These are phyloP conservation scores for Ophiostoma sp. DNA, from an alignment of 2,329 filamentous ascomycete species.

Conservation along the genomic window DNA sequence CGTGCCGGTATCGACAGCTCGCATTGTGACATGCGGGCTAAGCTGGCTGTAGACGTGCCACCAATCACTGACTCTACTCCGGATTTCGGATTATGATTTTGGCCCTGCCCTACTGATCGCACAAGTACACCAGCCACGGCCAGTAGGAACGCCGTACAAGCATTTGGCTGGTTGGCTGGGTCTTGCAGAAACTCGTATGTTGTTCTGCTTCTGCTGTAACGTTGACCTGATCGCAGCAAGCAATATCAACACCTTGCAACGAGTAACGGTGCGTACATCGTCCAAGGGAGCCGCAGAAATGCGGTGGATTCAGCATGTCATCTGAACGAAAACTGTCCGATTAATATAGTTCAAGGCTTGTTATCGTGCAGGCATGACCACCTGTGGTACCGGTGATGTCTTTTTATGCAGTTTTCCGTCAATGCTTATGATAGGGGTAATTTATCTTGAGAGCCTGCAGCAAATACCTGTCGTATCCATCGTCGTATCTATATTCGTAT, in stretches of 20 bases:
- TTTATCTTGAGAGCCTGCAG: background rate
- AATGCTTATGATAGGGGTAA: background rate
- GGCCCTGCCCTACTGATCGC: background rate
- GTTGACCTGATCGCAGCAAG: background rate
- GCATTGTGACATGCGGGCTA: background rate
- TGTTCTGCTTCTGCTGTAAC: background rate
- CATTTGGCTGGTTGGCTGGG: no score
- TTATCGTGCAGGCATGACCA: background rate
- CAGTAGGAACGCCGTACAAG: background rate
- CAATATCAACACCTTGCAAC: background rate
- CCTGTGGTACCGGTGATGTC: background rate
- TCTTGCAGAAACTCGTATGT: background rate
- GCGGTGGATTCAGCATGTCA: background rate
- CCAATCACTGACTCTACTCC: background rate
- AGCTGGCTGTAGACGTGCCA: background rate
- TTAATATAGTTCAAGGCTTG: background rate
- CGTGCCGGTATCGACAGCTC: background rate
- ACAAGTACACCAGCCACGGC: background rate
- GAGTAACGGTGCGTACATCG: background rate
- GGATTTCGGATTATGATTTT: background rate
- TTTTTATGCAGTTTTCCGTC: background rate
- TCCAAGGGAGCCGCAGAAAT: slow-evolving; percentile 2
- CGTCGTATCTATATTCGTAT: background rate
- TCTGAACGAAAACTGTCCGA: background rate
- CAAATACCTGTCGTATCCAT: background rate